These are phyloP conservation scores for Laetiporus sulphureus DNA, from an alignment of 1,284 basidiomycete species.

Conservation along the genomic window DNA sequence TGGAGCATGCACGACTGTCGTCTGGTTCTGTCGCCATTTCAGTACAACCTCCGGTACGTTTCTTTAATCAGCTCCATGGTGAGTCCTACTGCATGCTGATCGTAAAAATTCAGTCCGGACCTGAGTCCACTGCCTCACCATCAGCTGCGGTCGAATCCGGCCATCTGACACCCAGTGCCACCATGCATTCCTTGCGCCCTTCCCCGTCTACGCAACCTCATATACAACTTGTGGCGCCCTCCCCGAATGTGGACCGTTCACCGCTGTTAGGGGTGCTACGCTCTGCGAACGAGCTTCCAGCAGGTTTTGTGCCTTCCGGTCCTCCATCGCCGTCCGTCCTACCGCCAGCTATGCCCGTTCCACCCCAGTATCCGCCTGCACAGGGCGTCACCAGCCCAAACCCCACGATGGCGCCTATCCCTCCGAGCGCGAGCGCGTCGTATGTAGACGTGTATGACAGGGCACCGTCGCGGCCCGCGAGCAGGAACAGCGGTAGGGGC, in stretches of 20 bases:
- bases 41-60: slow-evolving; percentile 21
- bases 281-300: slow-evolving; percentile 10
- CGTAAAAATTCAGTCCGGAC: slow-evolving; percentile 13
- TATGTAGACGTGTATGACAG: too few species aligned
- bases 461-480: too few species aligned
- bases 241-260: slow-evolving; percentile 5
- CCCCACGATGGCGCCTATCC: too few species aligned
- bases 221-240: slow-evolving; percentile 13
- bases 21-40: slow-evolving; percentile 14
- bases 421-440: too few species aligned
- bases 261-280: slow-evolving; percentile 1
- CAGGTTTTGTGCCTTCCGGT: slow-evolving; percentile 15
- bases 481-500: too few species aligned
- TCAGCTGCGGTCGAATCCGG: slow-evolving; percentile 7
- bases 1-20: slow-evolving; percentile 1
- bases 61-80: neutral
- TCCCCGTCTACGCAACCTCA: too few species aligned
- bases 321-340: slow-evolving; percentile 4
- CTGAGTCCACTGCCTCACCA: slow-evolving; percentile 16
- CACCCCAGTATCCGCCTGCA: too few species aligned
- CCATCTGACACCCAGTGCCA: slow-evolving; percentile 17
- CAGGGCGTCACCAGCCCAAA: too few species aligned
- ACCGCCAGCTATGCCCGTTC: too few species aligned
- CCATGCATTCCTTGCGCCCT: slow-evolving; percentile 8
- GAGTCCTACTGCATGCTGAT: neutral